Conservation (phyloP, 2,329 filamentous ascomycete genomes). For the Colletotrichum tanaceti region DNA sequence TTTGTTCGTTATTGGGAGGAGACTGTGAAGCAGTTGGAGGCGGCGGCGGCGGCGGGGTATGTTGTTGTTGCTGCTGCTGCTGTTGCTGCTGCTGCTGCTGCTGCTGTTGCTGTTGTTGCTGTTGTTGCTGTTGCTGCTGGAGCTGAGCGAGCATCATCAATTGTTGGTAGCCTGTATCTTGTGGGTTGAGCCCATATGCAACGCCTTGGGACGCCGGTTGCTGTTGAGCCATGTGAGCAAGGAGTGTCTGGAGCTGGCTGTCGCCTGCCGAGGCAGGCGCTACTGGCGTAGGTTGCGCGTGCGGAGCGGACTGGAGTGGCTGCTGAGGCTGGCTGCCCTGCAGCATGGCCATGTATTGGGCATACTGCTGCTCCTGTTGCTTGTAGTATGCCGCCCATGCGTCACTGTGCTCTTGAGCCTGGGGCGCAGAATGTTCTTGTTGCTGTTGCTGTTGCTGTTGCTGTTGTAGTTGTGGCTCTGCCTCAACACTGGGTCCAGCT, state of each 20-base stretch:
- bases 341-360: slow-evolving; percentile 57
- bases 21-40: slow-evolving; percentile 37
- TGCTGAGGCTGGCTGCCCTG: slow-evolving; percentile 49
- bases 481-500: slow-evolving; percentile 47
- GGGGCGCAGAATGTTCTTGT: slow-evolving; percentile 38
- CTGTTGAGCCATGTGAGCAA: slow-evolving; percentile 56
- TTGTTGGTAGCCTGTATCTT: slow-evolving; percentile 56
- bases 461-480: slow-evolving; percentile 44
- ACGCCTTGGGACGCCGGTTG: slow-evolving; percentile 41
- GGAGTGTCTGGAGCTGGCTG: slow-evolving; percentile 57
- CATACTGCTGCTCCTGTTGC: slow-evolving; percentile 48
- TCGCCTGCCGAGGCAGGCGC: slow-evolving; percentile 41
- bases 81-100: too few relatives aligned
- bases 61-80: slow-evolving; percentile 40
- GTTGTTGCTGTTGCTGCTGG: slow-evolving; percentile 47
- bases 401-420: slow-evolving; percentile 40
- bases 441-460: slow-evolving; percentile 37
- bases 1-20: slow-evolving; percentile 40
- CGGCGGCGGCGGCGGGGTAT: slow-evolving; percentile 5
- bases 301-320: slow-evolving; percentile 36
- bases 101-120: too few relatives aligned
- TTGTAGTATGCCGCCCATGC: slow-evolving; percentile 48
- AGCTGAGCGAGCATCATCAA: slow-evolving; percentile 54
- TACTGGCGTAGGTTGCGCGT: slow-evolving; percentile 40
- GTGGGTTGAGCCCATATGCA: slow-evolving; percentile 50